Evolutionary conservation across 1,284 basidiomycete species (phyloP), one percentile per base, ranked within the genome.

Genomic region (Papiliotrema laurentii): DNA sequence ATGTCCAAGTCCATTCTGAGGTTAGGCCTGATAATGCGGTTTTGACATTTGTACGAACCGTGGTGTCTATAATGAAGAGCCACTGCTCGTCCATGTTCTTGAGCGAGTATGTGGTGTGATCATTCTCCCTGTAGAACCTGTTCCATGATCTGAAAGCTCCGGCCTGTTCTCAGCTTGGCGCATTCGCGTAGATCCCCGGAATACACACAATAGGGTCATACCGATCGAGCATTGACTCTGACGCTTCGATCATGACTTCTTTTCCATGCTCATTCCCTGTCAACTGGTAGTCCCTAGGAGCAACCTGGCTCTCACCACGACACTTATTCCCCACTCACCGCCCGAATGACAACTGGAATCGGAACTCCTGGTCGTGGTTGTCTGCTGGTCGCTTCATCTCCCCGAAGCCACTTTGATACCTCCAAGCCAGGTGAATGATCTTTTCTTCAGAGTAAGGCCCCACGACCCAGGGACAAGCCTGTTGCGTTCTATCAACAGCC

Each of bases 341-440:
- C 14, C 66, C 66, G 47, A 53, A 69, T 7, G 48, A 55, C 22
- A 65, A 53, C 53, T 65, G 64, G 45, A 67, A 69, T 19, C 66
- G 47, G 50, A 69, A 69, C 3, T 64, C 66, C 37, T 69, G 66
- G 54, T 69, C 64, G 44, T 69, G 66, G 49, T 69, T 69, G 26
- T 39, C 34, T n/a, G 55, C 56, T 3, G 54, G 59, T 25, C 56
- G 40, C 7, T 59, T 59, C 34, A 57, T 34, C 21, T 54, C 46
- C 22, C 51, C 51, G 51, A 63, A 67, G n/a, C 49, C 49, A 11
- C 51, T 58, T 49, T 67, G 64, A 40, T 53, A 69, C 47, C 55
- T 47, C 21, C 61, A 45, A 0, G 63, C 64, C 14, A 64, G 55
- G 10, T 41, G 31, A 11, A 57, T 48, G 5, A 69, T 34, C 35